These are phyloP conservation scores for Apiotrichum sp. DNA, from an alignment of 1,284 basidiomycete species.

Conservation along the genomic window DNA sequence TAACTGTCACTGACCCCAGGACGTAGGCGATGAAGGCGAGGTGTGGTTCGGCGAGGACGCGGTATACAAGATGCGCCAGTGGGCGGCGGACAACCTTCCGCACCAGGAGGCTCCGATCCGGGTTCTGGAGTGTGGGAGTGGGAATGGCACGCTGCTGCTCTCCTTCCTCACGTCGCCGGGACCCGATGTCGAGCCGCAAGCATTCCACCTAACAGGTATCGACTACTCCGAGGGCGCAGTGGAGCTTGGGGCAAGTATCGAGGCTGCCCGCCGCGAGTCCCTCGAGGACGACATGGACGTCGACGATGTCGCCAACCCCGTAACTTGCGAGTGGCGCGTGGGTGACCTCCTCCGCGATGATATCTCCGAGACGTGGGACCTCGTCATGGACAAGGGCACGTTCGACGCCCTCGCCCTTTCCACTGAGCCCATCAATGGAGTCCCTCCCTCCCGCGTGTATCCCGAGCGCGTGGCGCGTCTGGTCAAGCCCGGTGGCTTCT, in stretches of 20 bases:
- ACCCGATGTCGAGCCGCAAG: constrained; percentile 15
- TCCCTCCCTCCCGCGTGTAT: constrained; percentile 41
- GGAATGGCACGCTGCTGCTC: constrained; percentile 46
- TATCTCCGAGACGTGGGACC: constrained; percentile 40
- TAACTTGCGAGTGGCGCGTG: constrained; percentile 33
- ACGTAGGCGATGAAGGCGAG: constrained; percentile 28
- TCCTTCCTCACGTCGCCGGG: constrained; percentile 41
- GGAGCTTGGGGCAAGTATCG: constrained; percentile 31
- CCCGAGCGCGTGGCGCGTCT: constrained; percentile 39
- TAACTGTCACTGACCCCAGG: constrained; percentile 1
- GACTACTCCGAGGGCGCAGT: constrained; percentile 41
- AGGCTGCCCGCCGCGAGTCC: constrained; percentile 21
- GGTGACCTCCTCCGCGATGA: constrained; percentile 39
- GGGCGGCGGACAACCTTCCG: constrained; percentile 37
- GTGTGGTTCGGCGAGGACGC: constrained; percentile 46
- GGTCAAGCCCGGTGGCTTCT: constrained; percentile 40
- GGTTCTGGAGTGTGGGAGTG: constrained; percentile 41
- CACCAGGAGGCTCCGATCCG: constrained; percentile 20
- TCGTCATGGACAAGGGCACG: constrained; percentile 47
- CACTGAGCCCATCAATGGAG: constrained; percentile 25
- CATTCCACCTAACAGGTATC: constrained; percentile 42
- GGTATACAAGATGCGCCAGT: constrained; percentile 44
- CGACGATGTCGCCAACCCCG: constrained; percentile 35
- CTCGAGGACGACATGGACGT: constrained; percentile 27
- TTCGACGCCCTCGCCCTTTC: constrained; percentile 44